These are phyloP conservation scores for Lachnellula occidentalis DNA, from an alignment of 2,329 filamentous ascomycete species.

Conservation along the genomic window DNA sequence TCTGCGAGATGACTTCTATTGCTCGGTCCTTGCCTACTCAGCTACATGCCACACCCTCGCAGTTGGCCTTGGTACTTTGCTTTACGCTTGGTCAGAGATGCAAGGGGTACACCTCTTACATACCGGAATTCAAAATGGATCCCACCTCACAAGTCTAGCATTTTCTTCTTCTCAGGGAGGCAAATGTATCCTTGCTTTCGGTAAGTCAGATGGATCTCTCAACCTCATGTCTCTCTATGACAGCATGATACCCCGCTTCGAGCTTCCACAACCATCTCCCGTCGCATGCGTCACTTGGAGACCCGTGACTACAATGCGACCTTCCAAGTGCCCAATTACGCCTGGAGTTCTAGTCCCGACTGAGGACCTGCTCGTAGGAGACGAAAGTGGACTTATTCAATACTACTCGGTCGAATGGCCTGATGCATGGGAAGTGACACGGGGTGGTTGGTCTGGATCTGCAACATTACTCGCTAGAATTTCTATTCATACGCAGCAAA, in stretches of 20 bases:
- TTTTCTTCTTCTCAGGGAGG: constrained; percentile 78
- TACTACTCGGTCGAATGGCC: constrained; percentile 91
- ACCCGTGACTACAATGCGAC: constrained; percentile 51
- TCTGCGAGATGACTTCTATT: constrained; percentile 94
- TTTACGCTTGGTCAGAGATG: constrained; percentile 86
- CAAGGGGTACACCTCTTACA: constrained; percentile 57
- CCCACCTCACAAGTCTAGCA: constrained; percentile 74
- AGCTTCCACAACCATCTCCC: constrained; percentile 64
- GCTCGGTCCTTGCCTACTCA: constrained; percentile 83
- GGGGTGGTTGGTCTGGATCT: constrained; percentile 68
- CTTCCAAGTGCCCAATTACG: constrained; percentile 42
- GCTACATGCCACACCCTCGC: constrained; percentile 68
- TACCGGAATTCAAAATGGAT: constrained; percentile 40
- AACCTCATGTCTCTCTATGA: constrained; percentile 74
- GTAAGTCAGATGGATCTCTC: constrained; percentile 70
- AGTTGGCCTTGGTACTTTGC: constrained; percentile 70
- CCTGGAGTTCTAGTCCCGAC: constrained; percentile 52
- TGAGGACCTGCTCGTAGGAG: constrained; percentile 82
- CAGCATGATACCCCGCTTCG: constrained; percentile 61
- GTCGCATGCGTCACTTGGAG: constrained; percentile 81
- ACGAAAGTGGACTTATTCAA: constrained; percentile 76
- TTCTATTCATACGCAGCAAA: constrained; percentile 75
- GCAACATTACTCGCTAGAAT: constrained; percentile 75
- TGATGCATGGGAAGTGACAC: constrained; percentile 53
- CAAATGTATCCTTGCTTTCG: constrained; percentile 78